These are phyloP conservation scores for Cutaneotrichosporon cyanovorans DNA, from an alignment of 1,284 basidiomycete species.

Conservation along the genomic window DNA sequence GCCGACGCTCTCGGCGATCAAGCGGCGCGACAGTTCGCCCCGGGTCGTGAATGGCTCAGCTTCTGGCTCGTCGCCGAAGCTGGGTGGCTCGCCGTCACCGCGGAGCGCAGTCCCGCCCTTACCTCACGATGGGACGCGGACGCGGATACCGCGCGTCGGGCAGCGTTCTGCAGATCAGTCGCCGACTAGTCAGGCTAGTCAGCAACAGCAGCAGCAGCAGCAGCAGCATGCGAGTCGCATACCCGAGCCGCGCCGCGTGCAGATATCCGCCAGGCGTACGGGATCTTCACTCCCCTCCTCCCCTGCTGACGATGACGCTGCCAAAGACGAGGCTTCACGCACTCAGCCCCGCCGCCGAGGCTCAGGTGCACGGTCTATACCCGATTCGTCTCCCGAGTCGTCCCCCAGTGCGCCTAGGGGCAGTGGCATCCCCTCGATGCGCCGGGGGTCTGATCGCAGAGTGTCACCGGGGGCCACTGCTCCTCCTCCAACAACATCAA, in stretches of 20 bases:
- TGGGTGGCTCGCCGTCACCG: background rate
- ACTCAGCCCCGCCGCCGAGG: background rate
- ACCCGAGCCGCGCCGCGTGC: background rate
- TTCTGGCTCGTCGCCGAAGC: background rate
- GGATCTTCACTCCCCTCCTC: too few species aligned
- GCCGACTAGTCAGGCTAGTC: too few species aligned
- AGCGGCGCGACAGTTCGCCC: too few species aligned
- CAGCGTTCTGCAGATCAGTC: too few species aligned
- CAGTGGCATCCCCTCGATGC: slow-evolving; percentile 20
- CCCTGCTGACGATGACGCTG: too few species aligned
- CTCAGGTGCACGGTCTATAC: too few species aligned
- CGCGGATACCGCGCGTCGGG: background rate
- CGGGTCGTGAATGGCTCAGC: too few species aligned
- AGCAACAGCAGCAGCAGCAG: background rate
- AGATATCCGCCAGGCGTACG: too few species aligned
- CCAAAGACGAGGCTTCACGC: background rate
- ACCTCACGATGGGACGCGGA: background rate
- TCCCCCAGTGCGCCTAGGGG: slow-evolving; percentile 20
- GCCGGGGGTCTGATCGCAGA: too few species aligned
- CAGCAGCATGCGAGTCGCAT: background rate
- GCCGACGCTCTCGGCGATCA: too few species aligned
- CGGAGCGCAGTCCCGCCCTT: background rate
- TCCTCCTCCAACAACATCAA: too few species aligned
- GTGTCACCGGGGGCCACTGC: too few species aligned
- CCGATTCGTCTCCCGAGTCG: background rate